phyloP scores from a whole-genome alignment of 495 filamentous ascomycete genomes.

The Astrothelium subdiscretum region DNA sequence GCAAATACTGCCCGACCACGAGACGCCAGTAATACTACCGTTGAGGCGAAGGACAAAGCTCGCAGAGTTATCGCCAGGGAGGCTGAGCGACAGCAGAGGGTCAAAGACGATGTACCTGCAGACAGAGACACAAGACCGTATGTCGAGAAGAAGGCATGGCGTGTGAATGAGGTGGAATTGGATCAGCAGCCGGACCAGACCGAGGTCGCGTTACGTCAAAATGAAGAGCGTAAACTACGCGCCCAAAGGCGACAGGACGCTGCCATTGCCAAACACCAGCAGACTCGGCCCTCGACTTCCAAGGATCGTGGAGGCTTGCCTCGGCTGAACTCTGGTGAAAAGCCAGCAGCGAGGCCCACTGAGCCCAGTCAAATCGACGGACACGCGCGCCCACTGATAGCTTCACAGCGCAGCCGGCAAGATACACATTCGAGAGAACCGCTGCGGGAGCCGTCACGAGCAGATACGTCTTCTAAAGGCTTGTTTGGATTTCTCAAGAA shows the following conservation, averaged over 20 bases:
- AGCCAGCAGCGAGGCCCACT: neutral
- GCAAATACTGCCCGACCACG: neutral
- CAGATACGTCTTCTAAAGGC: neutral
- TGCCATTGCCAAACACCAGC: neutral
- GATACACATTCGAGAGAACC: neutral
- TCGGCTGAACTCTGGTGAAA: neutral
- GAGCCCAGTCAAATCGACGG: neutral
- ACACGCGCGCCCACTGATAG: neutral
- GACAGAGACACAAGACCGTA: slow-evolving; percentile 15
- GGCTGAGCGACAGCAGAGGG: slow-evolving; percentile 15
- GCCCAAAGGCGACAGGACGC: slow-evolving; percentile 5
- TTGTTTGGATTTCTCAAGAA: slow-evolving; percentile 1
- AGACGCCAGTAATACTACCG: neutral
- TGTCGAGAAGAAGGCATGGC: slow-evolving; percentile 12
- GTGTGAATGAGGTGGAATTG: slow-evolving; percentile 5
- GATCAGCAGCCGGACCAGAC: neutral
- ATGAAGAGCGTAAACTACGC: slow-evolving; percentile 1
- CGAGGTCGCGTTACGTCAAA: neutral
- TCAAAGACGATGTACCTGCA: slow-evolving; percentile 14
- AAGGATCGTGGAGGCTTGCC: neutral
- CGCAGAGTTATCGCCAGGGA: slow-evolving; percentile 15
- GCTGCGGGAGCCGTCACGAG: neutral
- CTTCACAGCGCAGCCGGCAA: neutral
- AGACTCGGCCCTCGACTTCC: neutral
- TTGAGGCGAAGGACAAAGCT: neutral